Evolutionary conservation across 1,284 basidiomycete species (phyloP).

Genomic region (Wolfiporia cocos): DNA sequence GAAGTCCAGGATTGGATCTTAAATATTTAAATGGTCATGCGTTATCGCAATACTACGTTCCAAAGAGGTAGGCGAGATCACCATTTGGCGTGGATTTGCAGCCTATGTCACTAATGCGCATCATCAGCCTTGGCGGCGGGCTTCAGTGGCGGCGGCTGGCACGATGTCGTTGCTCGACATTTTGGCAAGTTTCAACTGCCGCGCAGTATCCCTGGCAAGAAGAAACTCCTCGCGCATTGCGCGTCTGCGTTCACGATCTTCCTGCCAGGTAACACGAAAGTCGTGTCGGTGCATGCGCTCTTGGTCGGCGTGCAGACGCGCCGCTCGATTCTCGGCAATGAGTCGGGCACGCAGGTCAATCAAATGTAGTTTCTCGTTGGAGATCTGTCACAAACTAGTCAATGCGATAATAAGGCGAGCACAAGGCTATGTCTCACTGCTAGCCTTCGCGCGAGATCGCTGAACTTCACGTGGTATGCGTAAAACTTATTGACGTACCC

Average conservation of each 20-base stretch:
- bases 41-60: background rate
- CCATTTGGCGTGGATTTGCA: background rate
- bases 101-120: no score
- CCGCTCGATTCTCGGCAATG: constrained; percentile 5
- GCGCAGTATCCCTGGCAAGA: background rate
- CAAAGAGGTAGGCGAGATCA: background rate
- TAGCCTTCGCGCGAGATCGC: constrained; percentile 17
- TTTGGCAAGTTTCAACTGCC: background rate
- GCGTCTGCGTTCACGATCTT: constrained; percentile 12
- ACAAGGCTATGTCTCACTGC: constrained; percentile 8
- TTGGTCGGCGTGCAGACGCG: constrained; percentile 8
- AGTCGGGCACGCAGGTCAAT: constrained; percentile 11
- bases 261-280: constrained; percentile 11
- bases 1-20: no score
- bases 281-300: constrained; percentile 12
- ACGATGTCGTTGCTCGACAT: background rate
- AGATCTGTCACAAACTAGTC: constrained; percentile 9
- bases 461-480: constrained; percentile 32
- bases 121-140: background rate
- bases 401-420: background rate
- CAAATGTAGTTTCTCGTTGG: constrained; percentile 18
- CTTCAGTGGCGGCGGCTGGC: background rate
- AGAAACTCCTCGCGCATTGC: constrained; percentile 16
- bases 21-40: background rate
- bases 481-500: constrained; percentile 26